Evolutionary conservation across 2,329 filamentous ascomycete genomes (phyloP).

Genomic region (Aureobasidium sp.): DNA sequence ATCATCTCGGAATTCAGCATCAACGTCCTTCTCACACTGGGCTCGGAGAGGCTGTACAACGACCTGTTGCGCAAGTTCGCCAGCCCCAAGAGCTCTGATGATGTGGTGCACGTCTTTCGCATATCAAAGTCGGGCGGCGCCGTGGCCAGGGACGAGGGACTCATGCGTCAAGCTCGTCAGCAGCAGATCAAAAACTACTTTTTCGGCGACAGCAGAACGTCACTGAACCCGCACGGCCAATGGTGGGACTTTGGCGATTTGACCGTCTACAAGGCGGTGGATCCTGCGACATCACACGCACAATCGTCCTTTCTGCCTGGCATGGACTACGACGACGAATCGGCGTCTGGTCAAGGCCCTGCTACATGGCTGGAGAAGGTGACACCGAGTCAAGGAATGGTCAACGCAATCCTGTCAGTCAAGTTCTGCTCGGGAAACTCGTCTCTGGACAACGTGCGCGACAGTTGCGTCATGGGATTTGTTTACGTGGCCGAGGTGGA

Average conservation of each 20-base stretch:
- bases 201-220: constrained; percentile 69
- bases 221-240: constrained; percentile 79
- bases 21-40: constrained; percentile 73
- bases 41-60: constrained; percentile 65
- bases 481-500: constrained; percentile 90
- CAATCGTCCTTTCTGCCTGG: constrained; percentile 29
- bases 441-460: constrained; percentile 60
- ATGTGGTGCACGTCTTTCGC: constrained; percentile 64
- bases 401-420: constrained; percentile 76
- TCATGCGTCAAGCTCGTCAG: constrained; percentile 65
- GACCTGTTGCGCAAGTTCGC: constrained; percentile 63
- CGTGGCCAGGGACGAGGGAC: constrained; percentile 63
- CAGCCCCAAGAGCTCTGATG: constrained; percentile 42
- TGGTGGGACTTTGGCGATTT: constrained; percentile 69
- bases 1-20: constrained; percentile 60
- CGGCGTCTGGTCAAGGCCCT: not conserved
- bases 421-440: constrained; percentile 62
- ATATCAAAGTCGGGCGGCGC: constrained; percentile 81
- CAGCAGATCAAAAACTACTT: constrained; percentile 85
- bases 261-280: constrained; percentile 47
- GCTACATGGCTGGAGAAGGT: constrained; percentile 36
- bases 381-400: constrained; percentile 57
- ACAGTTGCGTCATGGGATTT: constrained; percentile 82
- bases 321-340: constrained; percentile 40
- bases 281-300: constrained; percentile 14